phyloP scores from a whole-genome alignment of 2,329 filamentous ascomycete species.

The Pseudophaeomoniella oleicola region DNA sequence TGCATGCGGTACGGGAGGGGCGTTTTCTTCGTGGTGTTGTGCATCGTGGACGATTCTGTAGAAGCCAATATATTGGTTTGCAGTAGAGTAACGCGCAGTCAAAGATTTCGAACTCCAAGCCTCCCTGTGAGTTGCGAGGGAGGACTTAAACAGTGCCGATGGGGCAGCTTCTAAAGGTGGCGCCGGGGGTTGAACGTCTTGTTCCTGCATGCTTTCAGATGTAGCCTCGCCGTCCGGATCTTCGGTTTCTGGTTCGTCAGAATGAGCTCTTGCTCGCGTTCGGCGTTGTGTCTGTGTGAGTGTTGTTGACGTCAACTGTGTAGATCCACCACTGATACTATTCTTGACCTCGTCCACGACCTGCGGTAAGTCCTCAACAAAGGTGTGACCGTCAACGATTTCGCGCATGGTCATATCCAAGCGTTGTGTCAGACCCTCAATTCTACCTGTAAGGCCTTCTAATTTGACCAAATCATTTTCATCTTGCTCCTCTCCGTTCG shows the following conservation, averaged over 20 bases:
- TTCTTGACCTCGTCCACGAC: not conserved
- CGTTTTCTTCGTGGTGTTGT: constrained; percentile 36
- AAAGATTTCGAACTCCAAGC: constrained; percentile 11
- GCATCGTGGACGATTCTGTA: constrained; percentile 48
- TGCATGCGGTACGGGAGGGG: constrained; percentile 37
- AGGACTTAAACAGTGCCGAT: constrained; percentile 8
- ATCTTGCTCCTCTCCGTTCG: not conserved
- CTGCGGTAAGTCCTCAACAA: not conserved
- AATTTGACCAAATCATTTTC: not conserved
- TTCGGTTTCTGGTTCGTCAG: not conserved
- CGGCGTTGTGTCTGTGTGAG: not conserved
- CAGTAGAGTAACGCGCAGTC: constrained; percentile 35
- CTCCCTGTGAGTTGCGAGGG: constrained; percentile 13
- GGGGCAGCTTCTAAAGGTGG: constrained; percentile 3
- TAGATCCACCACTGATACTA: not conserved
- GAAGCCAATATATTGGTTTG: constrained; percentile 49
- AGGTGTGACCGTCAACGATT: not conserved
- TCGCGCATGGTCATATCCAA: not conserved
- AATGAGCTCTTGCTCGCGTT: not conserved
- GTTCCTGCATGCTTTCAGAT: not conserved
- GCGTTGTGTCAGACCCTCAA: not conserved
- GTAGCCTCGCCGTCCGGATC: not conserved
- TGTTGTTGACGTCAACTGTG: not conserved
- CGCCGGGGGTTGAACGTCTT: not conserved
- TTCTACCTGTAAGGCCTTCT: not conserved